These are phyloP conservation scores for Krasilnikovozyma curviuscula DNA, from an alignment of 768 basidiomycete genomes.

Conservation along the genomic window DNA sequence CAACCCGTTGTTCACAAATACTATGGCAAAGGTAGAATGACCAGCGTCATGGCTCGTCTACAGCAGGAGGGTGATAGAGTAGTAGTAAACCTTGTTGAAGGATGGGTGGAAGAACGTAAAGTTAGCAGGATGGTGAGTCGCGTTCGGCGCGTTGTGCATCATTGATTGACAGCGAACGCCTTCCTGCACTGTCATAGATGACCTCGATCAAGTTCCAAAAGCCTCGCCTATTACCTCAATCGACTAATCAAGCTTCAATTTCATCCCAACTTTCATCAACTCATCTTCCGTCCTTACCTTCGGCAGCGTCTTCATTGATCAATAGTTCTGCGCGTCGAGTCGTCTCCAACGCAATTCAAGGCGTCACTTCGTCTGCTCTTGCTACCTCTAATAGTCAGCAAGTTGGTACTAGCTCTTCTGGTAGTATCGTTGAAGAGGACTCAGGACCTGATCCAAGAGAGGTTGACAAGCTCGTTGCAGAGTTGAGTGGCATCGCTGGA, in stretches of 20 bases:
- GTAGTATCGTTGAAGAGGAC: constrained; percentile 24
- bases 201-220: background rate
- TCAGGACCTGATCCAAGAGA: constrained; percentile 61
- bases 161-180: background rate
- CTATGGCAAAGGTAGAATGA: constrained; percentile 79
- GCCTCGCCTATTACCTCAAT: background rate
- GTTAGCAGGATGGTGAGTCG: constrained; percentile 52
- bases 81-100: constrained; percentile 48
- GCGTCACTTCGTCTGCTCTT: background rate
- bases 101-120: constrained; percentile 80
- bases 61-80: constrained; percentile 75
- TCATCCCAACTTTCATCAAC: background rate
- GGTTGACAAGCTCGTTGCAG: constrained; percentile 73
- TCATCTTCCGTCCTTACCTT: constrained; percentile 5
- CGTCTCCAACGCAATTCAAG: background rate
- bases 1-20: constrained; percentile 96
- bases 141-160: background rate
- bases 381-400: background rate
- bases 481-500: constrained; percentile 71
- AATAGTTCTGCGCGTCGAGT: too few species aligned
- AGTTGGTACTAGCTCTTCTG: too few species aligned
- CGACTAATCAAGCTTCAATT: background rate
- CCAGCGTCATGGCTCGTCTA: constrained; percentile 46
- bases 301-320: constrained; percentile 2
- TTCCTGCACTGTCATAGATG: background rate